Base-by-base conservation (phyloP, 169 alveolate species). In the Babesia caballi region DNA sequence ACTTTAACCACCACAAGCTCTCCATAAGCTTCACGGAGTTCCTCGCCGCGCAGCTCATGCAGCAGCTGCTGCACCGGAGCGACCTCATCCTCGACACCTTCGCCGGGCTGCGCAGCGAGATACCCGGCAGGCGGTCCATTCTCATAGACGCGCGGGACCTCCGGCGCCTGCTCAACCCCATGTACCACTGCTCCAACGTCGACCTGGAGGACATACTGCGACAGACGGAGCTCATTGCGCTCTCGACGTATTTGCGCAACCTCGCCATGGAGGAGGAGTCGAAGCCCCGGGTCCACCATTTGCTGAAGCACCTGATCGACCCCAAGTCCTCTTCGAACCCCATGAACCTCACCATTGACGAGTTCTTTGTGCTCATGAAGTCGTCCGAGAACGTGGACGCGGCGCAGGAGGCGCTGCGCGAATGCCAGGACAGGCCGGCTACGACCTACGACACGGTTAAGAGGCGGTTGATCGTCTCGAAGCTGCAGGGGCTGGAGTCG, bases 101-200 rank as follows among this genome's bases (percentile, higher is more conserved):
- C 46, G 87, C 87, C 7, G 87, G 87, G 19, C 42, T 78, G 50
- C 82, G 66, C 60, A 58, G 77, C 15, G 87, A 78, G 42, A 36
- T 69, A 15, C 83, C 83, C 19, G 87, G 87, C 21, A 78, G 83
- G 42, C n/a, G 87, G 36, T 65, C 81, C 42, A 66, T 78, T 21
- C 40, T 67, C 27, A 70, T 78, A 41, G 77, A 78, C 54, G 68
- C 69, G 9, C 83, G 46, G 9, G 87, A 78, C 52, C 41, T 78
- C 25, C 42, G 47, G 21, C 23, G 87, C 12, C 67, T 78, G 28
- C 59, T 71, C 44, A 71, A 71, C 53, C 82, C 82, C 2, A 60
- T 71, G 61, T 71, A 71, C 42, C 33, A 46, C 12, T 71, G 82
- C 46, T 44, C 74, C 23, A 44, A 56, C 46, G 9, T 4, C n/a